Percentiles rank a stretch among this genome's conserved stretches.
Evolutionary conservation across 2,329 filamentous ascomycete genomes (phyloP).

Genomic region (Fusarium pseudoanthophilum): DNA sequence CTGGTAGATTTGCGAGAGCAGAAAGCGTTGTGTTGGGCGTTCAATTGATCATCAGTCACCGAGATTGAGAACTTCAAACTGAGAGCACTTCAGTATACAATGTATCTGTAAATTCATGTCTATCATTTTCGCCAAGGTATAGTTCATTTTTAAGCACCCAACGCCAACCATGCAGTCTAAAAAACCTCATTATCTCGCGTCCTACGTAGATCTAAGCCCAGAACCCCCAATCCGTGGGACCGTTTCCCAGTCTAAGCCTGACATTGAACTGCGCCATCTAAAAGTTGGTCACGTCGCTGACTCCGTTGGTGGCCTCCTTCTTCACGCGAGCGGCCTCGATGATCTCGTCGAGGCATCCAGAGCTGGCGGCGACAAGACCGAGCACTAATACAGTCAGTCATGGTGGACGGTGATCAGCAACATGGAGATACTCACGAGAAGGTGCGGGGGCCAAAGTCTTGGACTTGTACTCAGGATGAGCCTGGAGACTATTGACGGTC

Average conservation of each 20-base stretch:
- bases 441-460: constrained; percentile 78
- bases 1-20: too few species aligned
- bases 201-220: constrained; percentile 30
- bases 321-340: constrained; percentile 31
- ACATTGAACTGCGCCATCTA: background rate
- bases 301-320: constrained; percentile 19
- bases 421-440: constrained; percentile 49
- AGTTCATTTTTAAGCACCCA: constrained; percentile 31
- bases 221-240: background rate
- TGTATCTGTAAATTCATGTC: constrained; percentile 21
- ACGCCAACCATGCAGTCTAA: constrained; percentile 32
- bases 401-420: background rate
- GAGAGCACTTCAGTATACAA: constrained; percentile 30
- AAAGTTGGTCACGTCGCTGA: constrained; percentile 21
- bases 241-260: constrained; percentile 6
- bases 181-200: constrained; percentile 31
- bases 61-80: constrained; percentile 3
- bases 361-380: constrained; percentile 61
- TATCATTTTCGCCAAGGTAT: constrained; percentile 32
- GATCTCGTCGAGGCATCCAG: constrained; percentile 69
- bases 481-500: constrained; percentile 63
- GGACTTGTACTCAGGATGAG: constrained; percentile 81
- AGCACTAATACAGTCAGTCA: constrained; percentile 60
- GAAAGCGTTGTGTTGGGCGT: too few species aligned
- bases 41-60: background rate